Evolutionary conservation across 768 basidiomycete species (phyloP), one percentile per base, ranked within the genome.

Genomic region (Kwoniella sp.): DNA sequence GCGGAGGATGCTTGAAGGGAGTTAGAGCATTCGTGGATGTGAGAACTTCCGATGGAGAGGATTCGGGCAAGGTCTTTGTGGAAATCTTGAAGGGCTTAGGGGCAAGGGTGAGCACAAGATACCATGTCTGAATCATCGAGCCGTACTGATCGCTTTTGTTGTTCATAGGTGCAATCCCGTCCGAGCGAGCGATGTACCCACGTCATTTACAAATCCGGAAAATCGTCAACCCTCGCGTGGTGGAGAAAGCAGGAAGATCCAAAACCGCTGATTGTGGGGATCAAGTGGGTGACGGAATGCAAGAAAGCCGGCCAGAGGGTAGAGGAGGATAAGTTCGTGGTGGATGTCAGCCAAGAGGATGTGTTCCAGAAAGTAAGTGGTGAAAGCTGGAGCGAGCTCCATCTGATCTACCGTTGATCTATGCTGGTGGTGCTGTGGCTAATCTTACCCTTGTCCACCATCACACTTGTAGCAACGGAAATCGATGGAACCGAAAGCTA

Each of bases 11-110:
- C 55, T 60, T 82, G 50, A 75, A 74, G 31, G 80, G 81, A 12
- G 79, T 82, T 1, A 72, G 72, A n/a, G 81, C 79, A 12, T 81
- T 76, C 61, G 80, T 81, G 30, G 81, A 82, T 61, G 80, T 82
- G 1, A 60, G 73, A 41, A 82, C 81, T 12, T 70, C 68, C 9
- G 81, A 82, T 50, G 81, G 81, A 4, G 75, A 78, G 25, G 77
- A 79, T 56, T 68, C 75, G 0, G 65, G 72, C 29, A 67, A 59
- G 25, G 61, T 79, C 2, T 82, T 80, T 58, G 69, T 68, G 0
- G 79, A 81, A 12, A 79, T 82, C 69, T 62, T 82, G 13, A 73
- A 69, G 58, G 55, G 66, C 22, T 63, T 78, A 4, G 81, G 81
- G 3, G 81, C 80, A 13, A 79, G 69, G 66, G 81, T 82, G 52